Conservation (phyloP, 768 basidiomycete genomes). For the Xanthoconium stramineum region DNA sequence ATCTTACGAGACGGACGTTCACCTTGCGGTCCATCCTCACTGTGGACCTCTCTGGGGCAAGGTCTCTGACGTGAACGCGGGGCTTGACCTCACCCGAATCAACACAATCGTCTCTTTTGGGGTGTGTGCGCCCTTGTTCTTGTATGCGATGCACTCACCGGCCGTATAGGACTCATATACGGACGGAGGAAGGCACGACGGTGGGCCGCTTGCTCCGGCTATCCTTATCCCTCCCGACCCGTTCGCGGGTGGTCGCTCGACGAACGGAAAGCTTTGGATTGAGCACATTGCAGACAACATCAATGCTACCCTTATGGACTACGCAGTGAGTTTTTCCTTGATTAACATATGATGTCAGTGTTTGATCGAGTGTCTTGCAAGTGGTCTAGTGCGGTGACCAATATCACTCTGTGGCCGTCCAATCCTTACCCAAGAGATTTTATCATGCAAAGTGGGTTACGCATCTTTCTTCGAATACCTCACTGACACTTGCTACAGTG, state of each 20-base stretch:
- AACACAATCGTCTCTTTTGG: conserved; percentile 54
- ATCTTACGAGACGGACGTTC: conserved; percentile 22
- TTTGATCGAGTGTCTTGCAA: conserved; percentile 7
- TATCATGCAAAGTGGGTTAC: conserved; percentile 38
- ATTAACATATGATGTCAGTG: not conserved
- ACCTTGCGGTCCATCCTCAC: conserved; percentile 44
- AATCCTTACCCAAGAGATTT: conserved; percentile 47
- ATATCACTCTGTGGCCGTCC: conserved; percentile 50
- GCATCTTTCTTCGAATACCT: not conserved
- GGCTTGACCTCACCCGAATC: conserved; percentile 34
- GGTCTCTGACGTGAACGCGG: conserved; percentile 47
- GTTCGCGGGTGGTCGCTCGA: conserved; percentile 47
- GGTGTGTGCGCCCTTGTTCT: conserved; percentile 26
- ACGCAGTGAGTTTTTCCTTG: conserved; percentile 38
- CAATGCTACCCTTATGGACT: conserved; percentile 45
- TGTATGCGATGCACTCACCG: not conserved
- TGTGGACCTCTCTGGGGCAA: conserved; percentile 42
- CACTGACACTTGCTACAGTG: conserved; percentile 27
- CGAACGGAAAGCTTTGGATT: conserved; percentile 51
- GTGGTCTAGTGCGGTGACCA: conserved; percentile 43
- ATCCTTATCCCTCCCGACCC: conserved; percentile 42
- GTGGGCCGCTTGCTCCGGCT: conserved; percentile 39
- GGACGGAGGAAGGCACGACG: conserved; percentile 47
- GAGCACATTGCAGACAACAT: conserved; percentile 42
- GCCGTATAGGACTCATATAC: conserved; percentile 45